A percentile compares a stretch with the other conserved stretches of the same genome.
phyloP scores from a whole-genome alignment of 2,329 filamentous ascomycete species.

The Fusarium chlamydosporum region DNA sequence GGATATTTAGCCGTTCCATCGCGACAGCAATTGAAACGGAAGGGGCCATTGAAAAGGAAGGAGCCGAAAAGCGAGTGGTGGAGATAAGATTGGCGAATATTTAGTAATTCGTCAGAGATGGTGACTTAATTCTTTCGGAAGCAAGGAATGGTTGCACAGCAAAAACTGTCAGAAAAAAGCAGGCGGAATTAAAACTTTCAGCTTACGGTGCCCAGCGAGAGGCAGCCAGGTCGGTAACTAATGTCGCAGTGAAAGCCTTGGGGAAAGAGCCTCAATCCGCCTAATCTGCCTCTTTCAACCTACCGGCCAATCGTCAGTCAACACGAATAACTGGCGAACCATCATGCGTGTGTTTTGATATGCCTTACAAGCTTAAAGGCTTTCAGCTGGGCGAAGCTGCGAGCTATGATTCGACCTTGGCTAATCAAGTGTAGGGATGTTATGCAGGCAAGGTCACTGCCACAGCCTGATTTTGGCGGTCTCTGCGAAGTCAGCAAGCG shows the following conservation, averaged over 20 bases:
- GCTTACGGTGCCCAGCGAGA: not conserved
- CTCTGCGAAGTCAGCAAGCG: not conserved
- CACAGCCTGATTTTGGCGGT: slow-evolving; percentile 18
- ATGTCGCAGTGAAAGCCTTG: not conserved
- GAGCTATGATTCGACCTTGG: slow-evolving; percentile 6
- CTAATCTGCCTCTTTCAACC: slow-evolving; percentile 10
- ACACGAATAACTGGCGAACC: slow-evolving; percentile 1
- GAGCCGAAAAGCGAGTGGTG: not conserved
- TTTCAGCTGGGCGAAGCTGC: not conserved
- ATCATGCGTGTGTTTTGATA: not conserved
- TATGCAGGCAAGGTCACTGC: not conserved
- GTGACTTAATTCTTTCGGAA: not conserved
- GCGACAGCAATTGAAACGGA: not conserved
- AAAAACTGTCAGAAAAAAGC: not conserved
- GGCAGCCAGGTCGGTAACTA: not conserved
- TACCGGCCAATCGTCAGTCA: not conserved
- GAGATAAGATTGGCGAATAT: not conserved
- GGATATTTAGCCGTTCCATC: not conserved
- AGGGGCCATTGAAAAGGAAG: not conserved
- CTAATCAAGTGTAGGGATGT: slow-evolving; percentile 4
- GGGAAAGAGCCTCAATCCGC: slow-evolving; percentile 6
- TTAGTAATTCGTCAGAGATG: not conserved
- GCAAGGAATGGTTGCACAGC: not conserved
- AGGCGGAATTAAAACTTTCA: not conserved
- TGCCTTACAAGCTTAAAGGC: not conserved